Conservation (phyloP, 768 basidiomycete species). For the Pleurotus tuber-regium region DNA sequence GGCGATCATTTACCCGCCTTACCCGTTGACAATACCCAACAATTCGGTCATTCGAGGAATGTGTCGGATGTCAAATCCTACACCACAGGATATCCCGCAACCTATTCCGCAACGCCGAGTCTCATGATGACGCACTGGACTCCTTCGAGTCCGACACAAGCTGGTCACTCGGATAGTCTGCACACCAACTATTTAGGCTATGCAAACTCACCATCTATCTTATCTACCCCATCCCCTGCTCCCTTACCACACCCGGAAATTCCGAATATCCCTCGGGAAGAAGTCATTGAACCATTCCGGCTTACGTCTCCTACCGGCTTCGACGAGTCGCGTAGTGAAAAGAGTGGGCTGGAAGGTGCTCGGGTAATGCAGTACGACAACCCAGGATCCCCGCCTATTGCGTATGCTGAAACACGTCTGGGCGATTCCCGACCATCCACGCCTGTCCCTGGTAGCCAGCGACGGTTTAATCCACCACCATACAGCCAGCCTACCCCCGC, state of each 20-base stretch:
- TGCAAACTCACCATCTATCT: not conserved
- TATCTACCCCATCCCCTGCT: not conserved
- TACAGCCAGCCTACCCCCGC: not conserved
- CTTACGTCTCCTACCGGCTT: not conserved
- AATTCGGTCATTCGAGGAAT: not conserved
- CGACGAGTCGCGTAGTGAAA: constrained; percentile 5
- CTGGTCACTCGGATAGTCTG: not conserved
- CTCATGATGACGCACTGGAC: not conserved
- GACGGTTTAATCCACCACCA: not conserved
- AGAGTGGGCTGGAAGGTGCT: not conserved
- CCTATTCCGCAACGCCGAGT: not conserved
- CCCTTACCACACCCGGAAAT: not conserved
- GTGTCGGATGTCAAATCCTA: not conserved
- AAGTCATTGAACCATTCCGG: not conserved
- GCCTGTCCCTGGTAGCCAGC: not conserved
- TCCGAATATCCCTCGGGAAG: not conserved
- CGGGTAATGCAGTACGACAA: not conserved
- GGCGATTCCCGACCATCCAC: not conserved
- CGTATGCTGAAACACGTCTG: not conserved
- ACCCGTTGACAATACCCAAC: not conserved
- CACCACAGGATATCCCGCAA: not conserved
- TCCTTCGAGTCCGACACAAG: not conserved
- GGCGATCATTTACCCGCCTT: not conserved
- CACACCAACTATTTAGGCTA: no score
- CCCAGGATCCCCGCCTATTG: not conserved